Percentiles rank a stretch among this genome's conserved stretches.
phyloP scores from a whole-genome alignment of 441 rosid species.

The Eruca vesicaria region DNA sequence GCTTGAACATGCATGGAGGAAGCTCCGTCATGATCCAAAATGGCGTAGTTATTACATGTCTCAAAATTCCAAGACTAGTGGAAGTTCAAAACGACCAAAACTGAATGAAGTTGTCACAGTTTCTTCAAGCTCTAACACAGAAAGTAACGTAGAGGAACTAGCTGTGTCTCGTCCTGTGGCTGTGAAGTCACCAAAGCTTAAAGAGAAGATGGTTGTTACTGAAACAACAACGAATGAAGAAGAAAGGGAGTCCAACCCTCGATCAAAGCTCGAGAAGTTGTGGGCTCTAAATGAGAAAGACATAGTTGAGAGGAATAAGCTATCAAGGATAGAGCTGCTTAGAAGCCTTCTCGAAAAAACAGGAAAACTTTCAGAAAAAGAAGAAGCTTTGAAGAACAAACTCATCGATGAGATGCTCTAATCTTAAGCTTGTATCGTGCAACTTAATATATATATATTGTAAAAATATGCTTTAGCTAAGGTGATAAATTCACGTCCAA shows the following conservation, averaged over 20 bases:
- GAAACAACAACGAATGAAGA: neutral
- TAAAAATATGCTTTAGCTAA: no score
- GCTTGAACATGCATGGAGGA: neutral
- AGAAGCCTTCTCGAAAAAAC: neutral
- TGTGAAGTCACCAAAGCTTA: neutral
- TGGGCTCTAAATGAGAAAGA: neutral
- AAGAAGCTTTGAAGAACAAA: neutral
- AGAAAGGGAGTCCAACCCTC: neutral
- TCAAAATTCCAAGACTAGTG: neutral
- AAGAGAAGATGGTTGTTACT: neutral
- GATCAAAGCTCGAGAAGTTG: neutral
- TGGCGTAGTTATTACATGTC: neutral
- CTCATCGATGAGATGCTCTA: neutral
- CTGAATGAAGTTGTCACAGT: neutral
- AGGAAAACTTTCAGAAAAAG: neutral
- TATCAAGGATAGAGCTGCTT: neutral
- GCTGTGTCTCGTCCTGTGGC: neutral
- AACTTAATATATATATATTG: neutral
- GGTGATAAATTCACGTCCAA: no score
- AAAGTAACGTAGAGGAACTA: neutral
- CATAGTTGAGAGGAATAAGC: neutral
- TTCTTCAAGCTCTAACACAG: neutral
- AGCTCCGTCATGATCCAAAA: neutral
- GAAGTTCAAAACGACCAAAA: neutral
- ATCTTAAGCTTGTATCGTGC: neutral